Base-by-base conservation (phyloP, 495 filamentous ascomycete genomes). In the Poronia punctata region DNA sequence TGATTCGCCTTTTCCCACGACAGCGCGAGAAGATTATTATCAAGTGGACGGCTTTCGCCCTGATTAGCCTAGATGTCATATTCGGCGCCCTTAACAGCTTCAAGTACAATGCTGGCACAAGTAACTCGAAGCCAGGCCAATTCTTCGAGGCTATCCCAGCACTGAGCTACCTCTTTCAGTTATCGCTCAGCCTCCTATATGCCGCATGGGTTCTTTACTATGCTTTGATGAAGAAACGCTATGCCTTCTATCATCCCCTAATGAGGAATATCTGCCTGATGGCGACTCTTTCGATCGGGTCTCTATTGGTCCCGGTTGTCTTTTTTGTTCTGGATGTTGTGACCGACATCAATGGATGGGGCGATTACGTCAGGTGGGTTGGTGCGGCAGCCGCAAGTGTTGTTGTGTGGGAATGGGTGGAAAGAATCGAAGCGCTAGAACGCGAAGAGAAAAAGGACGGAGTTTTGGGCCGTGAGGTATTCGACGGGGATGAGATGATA, bases 331-430 rank as follows among this genome's bases (percentile, higher is more conserved):
- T 95, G 52, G 92, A 98, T 59, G 90, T 98, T 29, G 81, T 84
- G 49, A 82, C 86, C 7, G 78, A 84, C 32, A 80, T 95, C 33
- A 86, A 86, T 19, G 88, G 87, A 11, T 98, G 92, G 92, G 93
- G 92, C 51, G 92, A 93, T 46, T 98, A 96, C 53, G 87, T 97
- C 36, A 71, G 92, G 51, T 98, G 93, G 92, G 93, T 97, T 29
- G 93, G 92, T 21, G 92, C 93, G 1, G 88, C 89, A 0, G 88
- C 88, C 2, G 93, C 92, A 6, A 95, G 88, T 64, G 92, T 96
- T 14, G 84, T 97, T 11, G 92, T 98, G 1, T 98, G 92, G 92
- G 92, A 98, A 61, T 98, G 92, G 92, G 92, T 98, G 12, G 92
- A 98, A 59, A 75, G 93, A n/a, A 98, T 98, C 38, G 92, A 98